Percentiles rank a stretch among this genome's conserved stretches.
Conservation (phyloP, 345 rosid species). For the Reutealis trisperma region DNA sequence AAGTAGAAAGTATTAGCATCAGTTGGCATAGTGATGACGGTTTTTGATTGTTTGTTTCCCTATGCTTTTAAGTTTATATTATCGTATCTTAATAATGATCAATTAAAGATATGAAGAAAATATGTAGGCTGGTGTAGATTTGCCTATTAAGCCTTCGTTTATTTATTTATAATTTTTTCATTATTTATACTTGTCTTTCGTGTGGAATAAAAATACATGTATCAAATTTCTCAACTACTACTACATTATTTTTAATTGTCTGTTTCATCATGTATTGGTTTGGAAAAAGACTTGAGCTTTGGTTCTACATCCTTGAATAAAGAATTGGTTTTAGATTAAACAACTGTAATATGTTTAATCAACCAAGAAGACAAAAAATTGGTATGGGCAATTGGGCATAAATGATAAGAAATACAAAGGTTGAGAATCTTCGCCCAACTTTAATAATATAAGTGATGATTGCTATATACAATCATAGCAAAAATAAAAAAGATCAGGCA, state of each 20-base stretch:
- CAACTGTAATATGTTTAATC: not conserved
- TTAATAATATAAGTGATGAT: constrained; percentile 7
- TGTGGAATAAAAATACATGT: not conserved
- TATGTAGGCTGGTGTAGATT: not conserved
- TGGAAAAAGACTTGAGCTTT: constrained; percentile 21
- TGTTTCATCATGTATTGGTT: not conserved
- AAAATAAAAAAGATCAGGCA: not conserved
- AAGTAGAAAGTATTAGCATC: not conserved
- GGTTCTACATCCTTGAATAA: constrained; percentile 13
- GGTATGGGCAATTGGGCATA: not conserved
- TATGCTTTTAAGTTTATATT: not conserved
- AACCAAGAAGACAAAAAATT: not conserved
- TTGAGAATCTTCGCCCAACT: constrained; percentile 19
- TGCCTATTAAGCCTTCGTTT: not conserved
- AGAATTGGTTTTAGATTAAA: not conserved
- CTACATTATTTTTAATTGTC: not conserved
- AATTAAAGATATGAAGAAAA: not conserved
- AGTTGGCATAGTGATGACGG: not conserved
- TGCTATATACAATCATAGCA: not conserved
- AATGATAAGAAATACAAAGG: not conserved
- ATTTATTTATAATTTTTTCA: not conserved
- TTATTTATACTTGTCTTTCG: constrained; percentile 1
- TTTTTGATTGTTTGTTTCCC: not conserved
- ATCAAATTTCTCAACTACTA: constrained; percentile 23
- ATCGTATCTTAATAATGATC: not conserved